phyloP scores from a whole-genome alignment of 1,139 yeast genomes.

The Groenewaldozyma auringiensis region DNA sequence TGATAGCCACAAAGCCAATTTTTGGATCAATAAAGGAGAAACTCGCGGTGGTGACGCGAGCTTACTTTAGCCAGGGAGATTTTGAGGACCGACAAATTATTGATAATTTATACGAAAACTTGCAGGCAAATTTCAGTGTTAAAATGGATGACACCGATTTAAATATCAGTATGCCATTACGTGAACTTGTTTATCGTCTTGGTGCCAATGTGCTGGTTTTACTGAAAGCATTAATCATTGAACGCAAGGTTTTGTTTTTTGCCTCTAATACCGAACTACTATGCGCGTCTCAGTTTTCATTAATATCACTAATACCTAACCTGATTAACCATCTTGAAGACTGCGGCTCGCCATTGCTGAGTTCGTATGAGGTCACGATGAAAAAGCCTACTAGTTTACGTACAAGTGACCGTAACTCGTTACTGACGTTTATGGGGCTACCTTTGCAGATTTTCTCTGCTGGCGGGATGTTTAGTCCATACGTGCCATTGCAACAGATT shows the following conservation, averaged over 20 bases:
- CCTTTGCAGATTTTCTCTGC: slow-evolving; percentile 81
- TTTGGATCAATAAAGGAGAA: slow-evolving; percentile 82
- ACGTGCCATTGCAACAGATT: slow-evolving; percentile 83
- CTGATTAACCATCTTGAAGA: slow-evolving; percentile 64
- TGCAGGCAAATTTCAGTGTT: slow-evolving; percentile 40
- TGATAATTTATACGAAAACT: slow-evolving; percentile 64
- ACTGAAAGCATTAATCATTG: slow-evolving; percentile 70
- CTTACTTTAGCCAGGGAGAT: slow-evolving; percentile 74
- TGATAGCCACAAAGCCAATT: slow-evolving; percentile 79
- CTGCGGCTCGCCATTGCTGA: slow-evolving; percentile 71
- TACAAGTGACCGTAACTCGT: slow-evolving; percentile 69
- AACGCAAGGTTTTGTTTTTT: slow-evolving; percentile 55
- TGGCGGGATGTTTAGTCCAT: slow-evolving; percentile 88
- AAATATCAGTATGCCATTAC: slow-evolving; percentile 69
- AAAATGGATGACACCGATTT: slow-evolving; percentile 46
- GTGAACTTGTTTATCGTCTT: slow-evolving; percentile 55
- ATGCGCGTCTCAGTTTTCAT: slow-evolving; percentile 61
- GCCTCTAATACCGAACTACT: slow-evolving; percentile 78
- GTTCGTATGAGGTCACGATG: slow-evolving; percentile 47
- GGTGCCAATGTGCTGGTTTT: slow-evolving; percentile 56
- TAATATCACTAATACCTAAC: slow-evolving; percentile 69
- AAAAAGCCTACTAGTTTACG: slow-evolving; percentile 61
- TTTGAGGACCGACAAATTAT: slow-evolving; percentile 64
- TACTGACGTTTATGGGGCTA: slow-evolving; percentile 74
- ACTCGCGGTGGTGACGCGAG: slow-evolving; percentile 78